phyloP scores from a whole-genome alignment of 331 rosid genomes.

The Pyracantha coccinea region DNA sequence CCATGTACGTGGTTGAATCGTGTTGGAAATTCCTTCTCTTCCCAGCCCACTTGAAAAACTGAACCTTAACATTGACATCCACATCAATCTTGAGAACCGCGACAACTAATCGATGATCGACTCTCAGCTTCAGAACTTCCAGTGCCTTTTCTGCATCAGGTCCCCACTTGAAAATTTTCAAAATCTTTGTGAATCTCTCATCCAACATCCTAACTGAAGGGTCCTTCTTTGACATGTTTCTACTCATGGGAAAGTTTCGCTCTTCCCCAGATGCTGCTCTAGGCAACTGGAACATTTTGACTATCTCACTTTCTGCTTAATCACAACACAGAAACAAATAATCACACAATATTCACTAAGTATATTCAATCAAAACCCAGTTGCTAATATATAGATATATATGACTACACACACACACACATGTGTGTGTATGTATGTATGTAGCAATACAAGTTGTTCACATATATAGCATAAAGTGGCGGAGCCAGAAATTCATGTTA shows the following conservation, averaged over 20 bases:
- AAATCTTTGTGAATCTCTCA: slow-evolving; percentile 77
- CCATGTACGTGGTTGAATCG: slow-evolving; percentile 63
- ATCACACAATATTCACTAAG: slow-evolving; percentile 1
- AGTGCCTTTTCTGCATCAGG: slow-evolving; percentile 91
- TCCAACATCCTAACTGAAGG: slow-evolving; percentile 58
- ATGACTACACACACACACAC: too few relatives aligned
- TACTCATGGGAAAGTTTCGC: slow-evolving; percentile 20
- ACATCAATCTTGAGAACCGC: slow-evolving; percentile 72
- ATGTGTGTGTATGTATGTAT: too few relatives aligned
- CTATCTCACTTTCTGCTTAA: slow-evolving; percentile 71
- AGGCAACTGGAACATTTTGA: slow-evolving; percentile 62
- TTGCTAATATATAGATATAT: neutral
- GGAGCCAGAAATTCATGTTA: too few relatives aligned
- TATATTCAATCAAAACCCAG: neutral
- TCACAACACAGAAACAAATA: slow-evolving; percentile 22
- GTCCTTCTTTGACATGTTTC: slow-evolving; percentile 31
- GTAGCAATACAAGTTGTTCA: too few relatives aligned
- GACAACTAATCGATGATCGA: slow-evolving; percentile 70
- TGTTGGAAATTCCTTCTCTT: slow-evolving; percentile 66
- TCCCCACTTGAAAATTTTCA: slow-evolving; percentile 95
- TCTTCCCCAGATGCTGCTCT: slow-evolving; percentile 23
- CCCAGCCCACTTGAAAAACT: slow-evolving; percentile 85
- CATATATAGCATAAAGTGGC: neutral
- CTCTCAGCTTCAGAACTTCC: slow-evolving; percentile 75
- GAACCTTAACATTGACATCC: slow-evolving; percentile 63